These are phyloP conservation scores for Penicillium coffeae DNA, from an alignment of 495 filamentous ascomycete species.

Conservation along the genomic window DNA sequence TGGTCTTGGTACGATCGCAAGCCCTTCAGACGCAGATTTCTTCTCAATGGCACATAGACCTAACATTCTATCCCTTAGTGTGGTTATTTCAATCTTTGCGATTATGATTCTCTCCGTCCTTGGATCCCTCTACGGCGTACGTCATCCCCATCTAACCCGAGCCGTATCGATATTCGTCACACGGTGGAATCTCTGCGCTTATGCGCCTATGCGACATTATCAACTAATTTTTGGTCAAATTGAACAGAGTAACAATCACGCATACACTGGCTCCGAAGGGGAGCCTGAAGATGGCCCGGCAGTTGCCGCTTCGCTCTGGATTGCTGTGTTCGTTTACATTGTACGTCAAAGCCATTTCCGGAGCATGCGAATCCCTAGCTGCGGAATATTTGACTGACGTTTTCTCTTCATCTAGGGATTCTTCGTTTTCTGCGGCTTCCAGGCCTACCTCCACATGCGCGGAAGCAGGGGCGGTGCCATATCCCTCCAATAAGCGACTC, in stretches of 20 bases:
- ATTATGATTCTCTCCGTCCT: slow-evolving; percentile 84
- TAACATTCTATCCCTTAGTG: slow-evolving; percentile 45
- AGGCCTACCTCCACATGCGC: slow-evolving; percentile 75
- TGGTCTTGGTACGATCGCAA: slow-evolving; percentile 72
- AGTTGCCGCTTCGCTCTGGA: slow-evolving; percentile 79
- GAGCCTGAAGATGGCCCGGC: slow-evolving; percentile 70
- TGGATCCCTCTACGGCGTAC: slow-evolving; percentile 71
- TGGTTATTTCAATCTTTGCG: slow-evolving; percentile 82
- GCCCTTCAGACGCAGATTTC: neutral
- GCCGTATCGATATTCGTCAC: too few species aligned
- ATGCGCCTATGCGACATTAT: neutral
- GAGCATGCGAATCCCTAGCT: neutral
- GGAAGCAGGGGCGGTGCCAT: slow-evolving; percentile 78
- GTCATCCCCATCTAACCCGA: slow-evolving; percentile 3
- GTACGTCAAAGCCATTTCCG: too few species aligned
- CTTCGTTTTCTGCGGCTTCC: slow-evolving; percentile 83
- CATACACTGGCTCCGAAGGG: slow-evolving; percentile 69
- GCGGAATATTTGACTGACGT: slow-evolving; percentile 6
- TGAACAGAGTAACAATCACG: slow-evolving; percentile 63
- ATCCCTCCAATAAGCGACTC: slow-evolving; percentile 52
- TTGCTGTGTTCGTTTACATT: slow-evolving; percentile 77
- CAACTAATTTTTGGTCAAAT: neutral
- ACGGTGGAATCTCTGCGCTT: too few species aligned
- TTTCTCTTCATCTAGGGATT: slow-evolving; percentile 56
- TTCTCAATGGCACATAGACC: neutral